A percentile compares a stretch with the other conserved stretches of the same genome.
Evolutionary conservation across 176 grass and related monocot genomes (phyloP).

Genomic region (Coix lacrymajobi): DNA sequence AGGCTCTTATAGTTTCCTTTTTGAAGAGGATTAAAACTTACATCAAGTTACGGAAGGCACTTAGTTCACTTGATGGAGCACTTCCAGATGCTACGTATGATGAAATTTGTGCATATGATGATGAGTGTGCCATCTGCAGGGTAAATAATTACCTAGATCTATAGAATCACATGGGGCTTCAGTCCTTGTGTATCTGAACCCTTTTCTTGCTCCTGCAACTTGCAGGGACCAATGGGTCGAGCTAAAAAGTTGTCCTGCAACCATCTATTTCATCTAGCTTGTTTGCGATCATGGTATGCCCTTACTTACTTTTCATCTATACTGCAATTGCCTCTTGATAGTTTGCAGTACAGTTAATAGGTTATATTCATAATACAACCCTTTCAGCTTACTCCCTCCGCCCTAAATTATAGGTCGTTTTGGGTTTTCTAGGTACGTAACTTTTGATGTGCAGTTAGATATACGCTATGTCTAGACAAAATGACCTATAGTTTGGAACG

Average conservation of each 20-base stretch:
- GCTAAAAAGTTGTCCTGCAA: constrained; percentile 96
- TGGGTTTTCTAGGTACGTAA: neutral
- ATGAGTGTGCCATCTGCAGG: constrained; percentile 98
- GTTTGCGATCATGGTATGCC: constrained; percentile 91
- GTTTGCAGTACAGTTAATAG: neutral
- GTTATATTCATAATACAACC: neutral
- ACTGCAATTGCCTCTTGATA: constrained; percentile 15
- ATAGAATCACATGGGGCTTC: neutral
- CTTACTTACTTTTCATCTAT: constrained; percentile 20
- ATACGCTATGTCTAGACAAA: neutral
- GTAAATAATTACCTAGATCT: constrained; percentile 52
- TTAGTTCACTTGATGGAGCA: constrained; percentile 76
- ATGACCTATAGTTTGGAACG: neutral
- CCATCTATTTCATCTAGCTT: constrained; percentile 96
- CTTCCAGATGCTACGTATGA: constrained; percentile 95
- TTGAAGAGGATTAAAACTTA: constrained; percentile 72
- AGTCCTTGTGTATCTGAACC: constrained; percentile 33
- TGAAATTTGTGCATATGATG: constrained; percentile 79
- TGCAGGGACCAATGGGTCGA: constrained; percentile 89
- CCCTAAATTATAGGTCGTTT: neutral
- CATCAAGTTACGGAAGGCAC: constrained; percentile 70
- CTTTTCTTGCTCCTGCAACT: constrained; percentile 26
- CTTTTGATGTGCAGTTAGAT: neutral
- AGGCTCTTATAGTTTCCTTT: constrained; percentile 83
- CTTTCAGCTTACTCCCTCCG: neutral